A percentile compares a stretch with the other conserved stretches of the same genome.
These are phyloP conservation scores for Malus fusca DNA, from an alignment of 306 rosid genomes.

Conservation along the genomic window DNA sequence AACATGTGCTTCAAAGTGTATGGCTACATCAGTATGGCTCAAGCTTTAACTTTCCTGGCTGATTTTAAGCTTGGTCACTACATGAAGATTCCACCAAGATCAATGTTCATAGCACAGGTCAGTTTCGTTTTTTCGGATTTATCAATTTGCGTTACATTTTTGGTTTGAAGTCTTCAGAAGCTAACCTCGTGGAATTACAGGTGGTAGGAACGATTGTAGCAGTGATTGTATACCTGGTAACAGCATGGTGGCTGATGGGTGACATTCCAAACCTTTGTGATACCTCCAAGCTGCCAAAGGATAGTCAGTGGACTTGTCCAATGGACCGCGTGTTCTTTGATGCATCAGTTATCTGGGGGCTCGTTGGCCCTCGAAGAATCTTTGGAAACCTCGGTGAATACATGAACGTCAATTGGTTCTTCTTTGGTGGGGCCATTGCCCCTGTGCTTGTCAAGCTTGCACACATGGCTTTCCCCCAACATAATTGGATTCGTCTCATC, in stretches of 20 bases:
- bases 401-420: slow-evolving; percentile 53
- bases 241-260: slow-evolving; percentile 86
- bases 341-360: slow-evolving; percentile 88
- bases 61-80: slow-evolving; percentile 94
- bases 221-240: slow-evolving; percentile 43
- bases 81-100: slow-evolving; percentile 92
- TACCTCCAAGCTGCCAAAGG: slow-evolving; percentile 28
- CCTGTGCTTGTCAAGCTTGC: slow-evolving; percentile 69
- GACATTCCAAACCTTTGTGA: slow-evolving; percentile 64
- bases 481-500: slow-evolving; percentile 46
- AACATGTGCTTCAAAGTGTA: slow-evolving; percentile 96
- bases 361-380: slow-evolving; percentile 78
- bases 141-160: not conserved
- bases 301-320: slow-evolving; percentile 80
- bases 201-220: slow-evolving; percentile 58
- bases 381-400: slow-evolving; percentile 78
- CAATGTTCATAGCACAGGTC: slow-evolving; percentile 92
- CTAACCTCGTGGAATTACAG: slow-evolving; percentile 28
- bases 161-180: not conserved
- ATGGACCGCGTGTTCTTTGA: slow-evolving; percentile 69
- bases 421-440: slow-evolving; percentile 63
- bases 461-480: slow-evolving; percentile 47
- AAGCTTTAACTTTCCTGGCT: slow-evolving; percentile 55
- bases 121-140: not conserved
- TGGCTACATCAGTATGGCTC: slow-evolving; percentile 82